phyloP scores from a whole-genome alignment of 345 rosid genomes.

The Aquilaria yunnanensis region DNA sequence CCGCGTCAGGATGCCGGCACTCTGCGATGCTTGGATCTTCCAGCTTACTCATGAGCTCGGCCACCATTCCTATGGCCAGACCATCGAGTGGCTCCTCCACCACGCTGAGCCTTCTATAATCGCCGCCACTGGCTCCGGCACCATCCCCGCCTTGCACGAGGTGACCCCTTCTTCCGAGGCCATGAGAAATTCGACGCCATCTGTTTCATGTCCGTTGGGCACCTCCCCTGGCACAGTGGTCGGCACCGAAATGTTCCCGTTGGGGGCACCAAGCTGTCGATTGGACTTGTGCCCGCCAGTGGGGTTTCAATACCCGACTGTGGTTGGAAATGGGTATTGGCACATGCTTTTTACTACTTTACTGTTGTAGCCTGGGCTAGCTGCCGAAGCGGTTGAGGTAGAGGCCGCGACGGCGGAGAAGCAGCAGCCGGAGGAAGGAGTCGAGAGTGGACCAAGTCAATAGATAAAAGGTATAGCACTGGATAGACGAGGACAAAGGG shows the following conservation, averaged over 20 bases:
- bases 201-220: slow-evolving; percentile 22
- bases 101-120: slow-evolving; percentile 51
- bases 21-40: too few relatives aligned
- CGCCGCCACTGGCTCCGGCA: slow-evolving; percentile 52
- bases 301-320: slow-evolving; percentile 15
- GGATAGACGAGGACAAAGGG: neutral
- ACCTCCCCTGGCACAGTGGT: neutral
- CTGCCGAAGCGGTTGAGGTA: neutral
- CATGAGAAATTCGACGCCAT: slow-evolving; percentile 16
- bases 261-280: slow-evolving; percentile 26
- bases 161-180: slow-evolving; percentile 25
- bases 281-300: slow-evolving; percentile 35
- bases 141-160: slow-evolving; percentile 29
- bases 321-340: slow-evolving; percentile 23
- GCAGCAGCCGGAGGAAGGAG: slow-evolving; percentile 15
- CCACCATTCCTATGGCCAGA: too few relatives aligned
- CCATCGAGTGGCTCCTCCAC: too few relatives aligned
- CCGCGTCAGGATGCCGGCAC: slow-evolving; percentile 44
- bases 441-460: slow-evolving; percentile 8
- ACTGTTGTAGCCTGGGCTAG: slow-evolving; percentile 31
- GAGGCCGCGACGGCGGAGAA: slow-evolving; percentile 18
- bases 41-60: neutral
- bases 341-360: slow-evolving; percentile 58
- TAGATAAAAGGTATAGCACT: neutral
- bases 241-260: slow-evolving; percentile 7